phyloP scores from a whole-genome alignment of 495 filamentous ascomycete species.

The Neurospora africana region DNA sequence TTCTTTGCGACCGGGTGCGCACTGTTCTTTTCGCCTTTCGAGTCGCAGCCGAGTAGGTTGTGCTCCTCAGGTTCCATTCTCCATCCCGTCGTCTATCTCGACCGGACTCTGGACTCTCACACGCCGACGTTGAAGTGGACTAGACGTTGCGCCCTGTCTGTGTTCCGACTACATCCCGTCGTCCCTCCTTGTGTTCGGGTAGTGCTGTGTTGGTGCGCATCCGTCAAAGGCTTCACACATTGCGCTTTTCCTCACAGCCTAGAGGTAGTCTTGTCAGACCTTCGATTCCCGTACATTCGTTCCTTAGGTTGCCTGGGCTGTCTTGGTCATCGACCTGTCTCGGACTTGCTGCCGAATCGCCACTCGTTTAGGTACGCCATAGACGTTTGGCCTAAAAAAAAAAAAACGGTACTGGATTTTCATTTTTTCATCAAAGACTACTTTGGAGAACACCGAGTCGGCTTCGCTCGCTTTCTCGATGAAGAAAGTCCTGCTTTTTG shows the following conservation, averaged over 20 bases:
- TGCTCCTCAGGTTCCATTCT: neutral
- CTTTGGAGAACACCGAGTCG: neutral
- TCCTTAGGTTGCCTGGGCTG: neutral
- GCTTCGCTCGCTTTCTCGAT: neutral
- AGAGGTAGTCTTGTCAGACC: neutral
- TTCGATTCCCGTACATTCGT: neutral
- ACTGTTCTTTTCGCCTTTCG: neutral
- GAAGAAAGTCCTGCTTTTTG: neutral
- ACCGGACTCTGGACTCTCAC: neutral
- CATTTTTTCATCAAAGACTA: neutral
- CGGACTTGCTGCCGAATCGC: neutral
- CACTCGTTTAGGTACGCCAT: neutral
- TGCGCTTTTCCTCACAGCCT: neutral
- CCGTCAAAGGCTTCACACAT: neutral
- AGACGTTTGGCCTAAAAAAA: neutral
- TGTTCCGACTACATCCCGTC: neutral
- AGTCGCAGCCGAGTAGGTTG: neutral
- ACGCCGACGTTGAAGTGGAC: neutral
- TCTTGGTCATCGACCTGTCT: neutral
- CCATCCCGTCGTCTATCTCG: neutral
- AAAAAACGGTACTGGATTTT: neutral
- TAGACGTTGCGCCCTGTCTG: neutral
- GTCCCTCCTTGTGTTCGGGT: neutral
- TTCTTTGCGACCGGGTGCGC: neutral
- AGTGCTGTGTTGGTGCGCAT: neutral